A percentile compares a stretch with the other conserved stretches of the same genome.
These are phyloP conservation scores for Vitis rupestris DNA, from an alignment of 164 flowering plant species.

Conservation along the genomic window DNA sequence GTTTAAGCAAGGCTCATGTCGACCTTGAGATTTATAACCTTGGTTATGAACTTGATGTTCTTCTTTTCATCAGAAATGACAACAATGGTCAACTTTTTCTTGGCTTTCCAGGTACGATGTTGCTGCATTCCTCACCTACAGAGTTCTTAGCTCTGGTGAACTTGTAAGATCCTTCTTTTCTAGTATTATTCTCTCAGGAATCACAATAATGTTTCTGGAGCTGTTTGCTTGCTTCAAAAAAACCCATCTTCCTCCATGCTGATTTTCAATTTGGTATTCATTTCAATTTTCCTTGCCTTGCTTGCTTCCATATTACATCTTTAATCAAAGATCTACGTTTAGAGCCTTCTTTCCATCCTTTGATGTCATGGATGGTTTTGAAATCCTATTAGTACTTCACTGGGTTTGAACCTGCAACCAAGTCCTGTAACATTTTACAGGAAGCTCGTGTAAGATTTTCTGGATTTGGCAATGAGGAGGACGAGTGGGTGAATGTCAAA, in stretches of 20 bases:
- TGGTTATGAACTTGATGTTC: neutral
- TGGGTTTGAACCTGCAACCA: neutral
- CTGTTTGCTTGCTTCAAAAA: neutral
- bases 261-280: neutral
- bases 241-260: neutral
- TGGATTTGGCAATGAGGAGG: slow-evolving; percentile 75
- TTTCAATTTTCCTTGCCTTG: neutral
- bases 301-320: neutral
- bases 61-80: neutral
- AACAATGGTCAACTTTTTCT: neutral
- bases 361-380: neutral
- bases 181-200: neutral
- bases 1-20: too few species aligned
- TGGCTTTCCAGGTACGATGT: slow-evolving; percentile 60
- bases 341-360: neutral
- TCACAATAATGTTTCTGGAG: neutral
- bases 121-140: slow-evolving; percentile 45
- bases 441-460: slow-evolving; percentile 85
- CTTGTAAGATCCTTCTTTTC: slow-evolving; percentile 38
- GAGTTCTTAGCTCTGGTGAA: slow-evolving; percentile 48
- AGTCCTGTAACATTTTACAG: slow-evolving; percentile 28
- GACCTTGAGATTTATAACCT: neutral
- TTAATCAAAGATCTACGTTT: neutral
- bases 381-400: neutral
- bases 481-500: slow-evolving; percentile 85